A percentile compares a stretch with the other conserved stretches of the same genome.
Evolutionary conservation across 345 rosid genomes (phyloP).

Genomic region (Populus alba): DNA sequence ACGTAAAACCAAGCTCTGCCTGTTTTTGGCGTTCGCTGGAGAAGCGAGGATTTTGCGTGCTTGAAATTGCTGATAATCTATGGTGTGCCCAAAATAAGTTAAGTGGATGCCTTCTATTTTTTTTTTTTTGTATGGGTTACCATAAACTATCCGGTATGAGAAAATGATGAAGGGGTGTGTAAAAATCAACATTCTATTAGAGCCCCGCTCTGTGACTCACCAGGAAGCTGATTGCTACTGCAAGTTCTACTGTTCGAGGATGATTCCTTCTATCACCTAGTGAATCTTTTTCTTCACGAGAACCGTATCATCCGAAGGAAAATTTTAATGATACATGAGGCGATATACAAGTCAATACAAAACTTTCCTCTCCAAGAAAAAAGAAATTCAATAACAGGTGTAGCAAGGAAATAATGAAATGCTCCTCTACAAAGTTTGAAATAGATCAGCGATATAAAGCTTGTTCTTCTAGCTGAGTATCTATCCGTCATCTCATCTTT

Average conservation of each 20-base stretch:
- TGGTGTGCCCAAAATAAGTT: background rate
- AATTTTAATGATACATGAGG: background rate
- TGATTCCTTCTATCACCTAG: background rate
- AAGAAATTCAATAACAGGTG: background rate
- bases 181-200: background rate
- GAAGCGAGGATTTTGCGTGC: background rate
- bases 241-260: background rate
- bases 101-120: fast-evolving
- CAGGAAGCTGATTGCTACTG: background rate
- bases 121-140: background rate
- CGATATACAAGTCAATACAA: background rate
- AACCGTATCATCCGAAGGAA: no score
- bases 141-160: background rate
- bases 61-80: background rate
- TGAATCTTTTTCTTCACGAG: background rate
- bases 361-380: background rate
- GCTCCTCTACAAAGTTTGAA: background rate
- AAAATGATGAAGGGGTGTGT: background rate
- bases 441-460: background rate
- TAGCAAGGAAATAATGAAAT: background rate
- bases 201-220: background rate
- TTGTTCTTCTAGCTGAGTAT: background rate
- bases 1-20: no score
- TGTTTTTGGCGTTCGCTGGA: no score
- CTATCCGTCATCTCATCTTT: no score